Evolutionary conservation across 75 land plant genomes (phyloP).

Genomic region (Cunninghamia lanceolata): DNA sequence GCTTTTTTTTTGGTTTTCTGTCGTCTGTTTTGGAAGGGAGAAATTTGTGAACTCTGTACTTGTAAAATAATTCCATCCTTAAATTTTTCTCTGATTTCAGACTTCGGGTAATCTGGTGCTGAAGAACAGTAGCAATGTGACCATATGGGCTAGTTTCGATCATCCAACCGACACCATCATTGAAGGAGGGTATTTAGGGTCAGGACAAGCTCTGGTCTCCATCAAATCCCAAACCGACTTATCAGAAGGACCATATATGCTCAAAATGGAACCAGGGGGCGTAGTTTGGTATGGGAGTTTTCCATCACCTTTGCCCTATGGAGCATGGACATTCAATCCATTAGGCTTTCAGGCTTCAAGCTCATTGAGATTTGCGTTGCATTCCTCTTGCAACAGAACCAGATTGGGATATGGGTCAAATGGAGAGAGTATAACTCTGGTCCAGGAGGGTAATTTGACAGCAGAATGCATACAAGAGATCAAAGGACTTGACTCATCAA

Average conservation of each 20-base stretch:
- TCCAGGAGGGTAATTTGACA: neutral
- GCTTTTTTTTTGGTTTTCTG: too few species aligned
- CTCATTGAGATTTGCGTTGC: neutral
- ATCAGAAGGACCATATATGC: constrained; percentile 8
- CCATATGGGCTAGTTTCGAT: constrained; percentile 37
- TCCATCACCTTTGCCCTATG: constrained; percentile 4
- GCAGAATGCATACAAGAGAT: constrained; percentile 8
- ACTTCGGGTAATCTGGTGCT: constrained; percentile 35
- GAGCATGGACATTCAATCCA: neutral
- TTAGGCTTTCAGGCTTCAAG: neutral
- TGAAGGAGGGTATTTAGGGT: constrained; percentile 18
- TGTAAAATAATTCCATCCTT: neutral
- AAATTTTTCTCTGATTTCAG: neutral
- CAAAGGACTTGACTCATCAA: neutral
- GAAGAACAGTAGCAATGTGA: constrained; percentile 1
- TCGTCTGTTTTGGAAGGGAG: neutral
- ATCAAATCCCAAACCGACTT: neutral
- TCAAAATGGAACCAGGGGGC: constrained; percentile 15
- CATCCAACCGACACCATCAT: constrained; percentile 33
- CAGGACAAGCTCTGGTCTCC: constrained; percentile 3
- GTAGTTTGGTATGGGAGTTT: constrained; percentile 13
- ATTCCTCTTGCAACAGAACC: constrained; percentile 15
- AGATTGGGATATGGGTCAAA: constrained; percentile 2
- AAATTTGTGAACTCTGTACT: neutral
- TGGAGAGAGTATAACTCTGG: constrained; percentile 5